Conservation (phyloP, 1,284 basidiomycete species). For the Trichosporon sp. region DNA sequence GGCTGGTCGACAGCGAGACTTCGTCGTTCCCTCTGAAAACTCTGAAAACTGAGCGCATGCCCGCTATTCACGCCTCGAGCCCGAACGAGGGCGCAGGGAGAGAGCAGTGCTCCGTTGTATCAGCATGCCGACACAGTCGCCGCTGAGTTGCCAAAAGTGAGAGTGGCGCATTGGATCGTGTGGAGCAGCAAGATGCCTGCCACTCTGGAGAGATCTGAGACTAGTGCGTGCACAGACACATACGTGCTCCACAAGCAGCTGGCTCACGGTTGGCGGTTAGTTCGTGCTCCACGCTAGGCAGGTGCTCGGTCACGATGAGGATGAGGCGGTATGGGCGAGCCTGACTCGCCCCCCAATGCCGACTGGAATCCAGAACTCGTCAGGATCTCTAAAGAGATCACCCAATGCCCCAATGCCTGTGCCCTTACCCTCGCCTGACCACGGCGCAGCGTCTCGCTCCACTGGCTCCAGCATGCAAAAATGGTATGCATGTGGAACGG, state of each 20-base stretch:
- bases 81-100: background rate
- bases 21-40: background rate
- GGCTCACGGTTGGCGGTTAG: background rate
- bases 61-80: background rate
- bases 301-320: background rate
- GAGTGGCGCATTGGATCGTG: background rate
- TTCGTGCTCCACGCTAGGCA: background rate
- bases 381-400: background rate
- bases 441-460: background rate
- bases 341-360: background rate
- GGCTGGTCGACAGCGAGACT: background rate
- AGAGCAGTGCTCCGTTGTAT: background rate
- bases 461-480: background rate
- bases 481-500: background rate
- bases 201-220: background rate
- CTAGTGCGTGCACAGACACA: background rate
- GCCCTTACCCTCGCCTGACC: background rate
- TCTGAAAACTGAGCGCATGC: background rate
- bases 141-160: background rate
- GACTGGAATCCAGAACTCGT: background rate
- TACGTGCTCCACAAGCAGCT: background rate
- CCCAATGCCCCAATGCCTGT: background rate
- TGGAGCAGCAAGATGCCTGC: background rate
- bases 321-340: background rate
- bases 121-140: background rate